phyloP scores from a whole-genome alignment of 2,329 filamentous ascomycete species.

The Colletotrichum paranaense region DNA sequence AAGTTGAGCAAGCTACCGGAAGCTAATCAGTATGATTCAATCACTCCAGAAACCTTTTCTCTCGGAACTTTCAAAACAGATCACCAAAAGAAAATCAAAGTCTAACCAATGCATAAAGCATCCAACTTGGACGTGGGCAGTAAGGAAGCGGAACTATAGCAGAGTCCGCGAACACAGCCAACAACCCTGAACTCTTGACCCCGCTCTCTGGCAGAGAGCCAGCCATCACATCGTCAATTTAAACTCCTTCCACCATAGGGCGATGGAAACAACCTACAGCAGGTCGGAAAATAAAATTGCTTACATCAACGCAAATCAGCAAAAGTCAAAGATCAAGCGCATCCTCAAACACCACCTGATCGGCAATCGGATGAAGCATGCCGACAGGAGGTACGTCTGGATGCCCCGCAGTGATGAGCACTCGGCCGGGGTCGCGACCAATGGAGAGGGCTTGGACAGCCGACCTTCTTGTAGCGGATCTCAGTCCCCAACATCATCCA shows the following conservation, averaged over 20 bases:
- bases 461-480: fast-evolving
- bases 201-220: background rate
- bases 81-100: background rate
- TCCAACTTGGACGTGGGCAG: background rate
- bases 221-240: background rate
- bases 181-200: background rate
- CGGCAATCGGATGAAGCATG: background rate
- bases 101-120: background rate
- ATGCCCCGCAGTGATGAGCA: background rate
- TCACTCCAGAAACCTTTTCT: background rate
- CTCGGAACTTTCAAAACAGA: background rate
- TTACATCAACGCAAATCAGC: background rate
- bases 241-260: background rate
- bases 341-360: background rate
- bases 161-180: background rate
- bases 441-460: background rate
- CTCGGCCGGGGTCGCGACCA: too few relatives aligned
- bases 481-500: fast-evolving
- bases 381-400: background rate
- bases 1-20: background rate
- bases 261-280: background rate
- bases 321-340: background rate
- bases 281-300: background rate
- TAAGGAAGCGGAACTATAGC: background rate
- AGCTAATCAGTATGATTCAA: background rate